phyloP scores from a whole-genome alignment of 176 grass and related monocot genomes.

The Oryza australiensis region DNA sequence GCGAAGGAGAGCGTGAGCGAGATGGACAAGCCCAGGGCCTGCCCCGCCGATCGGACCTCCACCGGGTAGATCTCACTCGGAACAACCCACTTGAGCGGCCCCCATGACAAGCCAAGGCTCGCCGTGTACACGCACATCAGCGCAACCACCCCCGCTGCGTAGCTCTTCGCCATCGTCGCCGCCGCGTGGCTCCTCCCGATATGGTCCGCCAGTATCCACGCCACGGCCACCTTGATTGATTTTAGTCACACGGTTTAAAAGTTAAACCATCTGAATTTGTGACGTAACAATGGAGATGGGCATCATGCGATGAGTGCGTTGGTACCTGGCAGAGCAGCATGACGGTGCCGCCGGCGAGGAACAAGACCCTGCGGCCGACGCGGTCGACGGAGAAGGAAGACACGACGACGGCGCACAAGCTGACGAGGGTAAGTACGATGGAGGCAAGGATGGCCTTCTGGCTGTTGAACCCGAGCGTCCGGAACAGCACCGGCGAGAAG shows the following conservation, averaged over 20 bases:
- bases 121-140: constrained; percentile 56
- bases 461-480: constrained; percentile 61
- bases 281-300: neutral
- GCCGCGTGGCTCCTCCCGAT: constrained; percentile 27
- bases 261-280: neutral
- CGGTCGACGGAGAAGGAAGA: constrained; percentile 48
- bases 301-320: neutral
- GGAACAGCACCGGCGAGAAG: constrained; percentile 65
- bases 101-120: constrained; percentile 83
- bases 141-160: constrained; percentile 58
- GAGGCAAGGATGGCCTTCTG: constrained; percentile 49
- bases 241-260: neutral
- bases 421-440: constrained; percentile 40
- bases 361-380: constrained; percentile 46
- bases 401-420: constrained; percentile 18
- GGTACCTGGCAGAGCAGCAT: constrained; percentile 55
- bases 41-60: constrained; percentile 74
- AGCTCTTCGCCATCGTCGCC: constrained; percentile 41
- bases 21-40: constrained; percentile 57
- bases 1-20: constrained; percentile 60
- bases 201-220: constrained; percentile 60
- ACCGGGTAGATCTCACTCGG: constrained; percentile 84
- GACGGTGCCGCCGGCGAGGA: constrained; percentile 43
- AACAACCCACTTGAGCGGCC: constrained; percentile 74
- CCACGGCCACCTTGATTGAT: constrained; percentile 26